A percentile compares a stretch with the other conserved stretches of the same genome.
Evolutionary conservation across 306 rosid species (phyloP).

Genomic region (Potentilla sterilis): DNA sequence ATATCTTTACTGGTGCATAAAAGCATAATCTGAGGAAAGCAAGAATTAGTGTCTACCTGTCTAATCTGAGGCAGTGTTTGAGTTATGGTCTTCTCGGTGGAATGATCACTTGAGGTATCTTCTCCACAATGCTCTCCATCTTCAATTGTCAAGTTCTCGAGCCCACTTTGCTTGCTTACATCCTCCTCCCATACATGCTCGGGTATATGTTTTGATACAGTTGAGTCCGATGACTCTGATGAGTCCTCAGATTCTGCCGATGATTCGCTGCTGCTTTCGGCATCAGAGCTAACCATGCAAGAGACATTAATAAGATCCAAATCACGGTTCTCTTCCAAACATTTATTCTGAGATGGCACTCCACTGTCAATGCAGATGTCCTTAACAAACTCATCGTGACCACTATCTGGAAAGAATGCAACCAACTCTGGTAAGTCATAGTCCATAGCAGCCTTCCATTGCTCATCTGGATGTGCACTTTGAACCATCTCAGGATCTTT

Average conservation of each 20-base stretch:
- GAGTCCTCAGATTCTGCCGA: conserved; percentile 29
- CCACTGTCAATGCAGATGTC: conserved; percentile 45
- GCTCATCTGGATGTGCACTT: conserved; percentile 16
- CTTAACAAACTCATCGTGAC: conserved; percentile 44
- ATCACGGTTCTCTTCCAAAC: conserved; percentile 28
- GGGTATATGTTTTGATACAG: conserved; percentile 22
- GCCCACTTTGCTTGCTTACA: conserved; percentile 25
- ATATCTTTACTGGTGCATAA: background rate
- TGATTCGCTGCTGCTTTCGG: conserved; percentile 31
- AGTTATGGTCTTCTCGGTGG: conserved; percentile 22
- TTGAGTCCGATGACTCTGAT: conserved; percentile 17
- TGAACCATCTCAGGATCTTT: background rate
- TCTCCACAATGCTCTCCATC: conserved; percentile 23
- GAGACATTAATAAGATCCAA: conserved; percentile 24
- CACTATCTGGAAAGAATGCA: conserved; percentile 70
- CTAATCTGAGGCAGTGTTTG: conserved; percentile 19
- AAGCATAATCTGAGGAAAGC: conserved; percentile 6
- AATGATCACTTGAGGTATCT: conserved; percentile 18
- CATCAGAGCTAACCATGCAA: conserved; percentile 22
- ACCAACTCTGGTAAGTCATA: conserved; percentile 63
- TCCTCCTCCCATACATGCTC: conserved; percentile 22
- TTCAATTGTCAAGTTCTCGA: conserved; percentile 23
- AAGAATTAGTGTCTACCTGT: conserved; percentile 42
- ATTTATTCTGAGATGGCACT: conserved; percentile 21
- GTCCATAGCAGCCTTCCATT: conserved; percentile 33